Base-by-base conservation (phyloP, 768 basidiomycete genomes). In the Termitomyces sp. region DNA sequence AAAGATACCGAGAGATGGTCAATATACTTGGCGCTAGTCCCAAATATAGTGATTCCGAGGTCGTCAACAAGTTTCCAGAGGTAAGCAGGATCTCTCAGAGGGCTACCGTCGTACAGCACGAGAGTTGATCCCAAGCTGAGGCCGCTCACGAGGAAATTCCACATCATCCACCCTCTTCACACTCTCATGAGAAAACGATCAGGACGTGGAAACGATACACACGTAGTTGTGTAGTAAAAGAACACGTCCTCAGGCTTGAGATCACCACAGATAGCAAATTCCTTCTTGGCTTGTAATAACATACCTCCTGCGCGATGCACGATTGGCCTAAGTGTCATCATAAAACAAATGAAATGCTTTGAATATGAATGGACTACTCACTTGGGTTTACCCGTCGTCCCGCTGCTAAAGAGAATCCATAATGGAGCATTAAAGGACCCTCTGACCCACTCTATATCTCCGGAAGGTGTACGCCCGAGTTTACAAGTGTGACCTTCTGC, bases 101-200 rank as follows among this genome's bases (percentile, higher is more conserved):
- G 91, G 60, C 87, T 90, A 29, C 91, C 90, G 67, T 92, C 90
- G 71, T 88, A 93, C 50, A 91, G 71, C 34, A 92, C 84, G 13
- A 92, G 76, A 4, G 85, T 88, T 61, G 85, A 85, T 43, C 88
- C 89, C 14, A 83, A 67, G 43, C 78, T 77, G 12, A 92, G 76
- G 9, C 81, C 84, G 54, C 81, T 80, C 31, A 88, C 76, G 36
- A 92, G 83, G 69, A 90, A 92, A 67, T 92, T 92, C 84, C 87
- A 92, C 90, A 92, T 92, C 90, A 93, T 92, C 90, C 90, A 91
- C 46, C 88, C 88, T 18, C 88, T 90, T 63, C 8, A 53, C 20
- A 43, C 20, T 1, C 20, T 42, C 63, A 63, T 59, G 57, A 42
- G 46, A 39, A 44, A 42, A 27, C 26, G 26, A 36, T 6, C 16